Base-by-base conservation (phyloP, 176 grass and related monocot genomes). In the Chrysopogon serrulatus region DNA sequence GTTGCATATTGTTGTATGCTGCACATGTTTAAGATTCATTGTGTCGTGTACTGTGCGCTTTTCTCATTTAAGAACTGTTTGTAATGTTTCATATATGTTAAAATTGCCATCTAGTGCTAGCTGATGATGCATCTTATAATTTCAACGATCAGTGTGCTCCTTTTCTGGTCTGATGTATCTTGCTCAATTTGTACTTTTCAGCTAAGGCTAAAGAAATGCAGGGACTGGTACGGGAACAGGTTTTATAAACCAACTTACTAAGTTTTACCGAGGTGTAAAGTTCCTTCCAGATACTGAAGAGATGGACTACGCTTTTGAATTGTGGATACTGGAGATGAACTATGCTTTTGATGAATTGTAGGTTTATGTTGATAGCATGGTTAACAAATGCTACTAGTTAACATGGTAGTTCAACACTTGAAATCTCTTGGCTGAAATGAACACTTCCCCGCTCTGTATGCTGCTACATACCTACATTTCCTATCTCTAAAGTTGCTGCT, bases 191-290 rank as follows among this genome's bases (percentile, higher is more conserved):
- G 0, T 49, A 17, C 4, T 71, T 79, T 70, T 79, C 84, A 86
- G 76, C 67, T 79, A 31, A 27, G 76, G 54, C 36, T 33, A 30
- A 72, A 72, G 84, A 72, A 79, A 66, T 6, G 10, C n/a, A 67
- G 65, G 49, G 56, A 23, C 51, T 23, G 8, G 23, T 5, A n/a
- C n/a, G n/a, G n/a, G n/a, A n/a, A n/a, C 35, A 40, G 67, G 35
- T 68, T 37, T 18, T 0, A 18, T 11, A 5, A 49, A 19, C 19
- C 47, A 49, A 19, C 53, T 57, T 57, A 10, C 8, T 10, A 57
- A 57, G 53, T n/a, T 57, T 10, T 24, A 7, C 8, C 23, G 23
- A 9, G 56, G 2, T 40, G 39, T 40, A 40, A 40, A 40, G 4
- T 40, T 60, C 57, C 23, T 60, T 27, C 57, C n/a, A 8, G 54